phyloP scores from a whole-genome alignment of 2,329 filamentous ascomycete genomes.

The Diplodia seriata region DNA sequence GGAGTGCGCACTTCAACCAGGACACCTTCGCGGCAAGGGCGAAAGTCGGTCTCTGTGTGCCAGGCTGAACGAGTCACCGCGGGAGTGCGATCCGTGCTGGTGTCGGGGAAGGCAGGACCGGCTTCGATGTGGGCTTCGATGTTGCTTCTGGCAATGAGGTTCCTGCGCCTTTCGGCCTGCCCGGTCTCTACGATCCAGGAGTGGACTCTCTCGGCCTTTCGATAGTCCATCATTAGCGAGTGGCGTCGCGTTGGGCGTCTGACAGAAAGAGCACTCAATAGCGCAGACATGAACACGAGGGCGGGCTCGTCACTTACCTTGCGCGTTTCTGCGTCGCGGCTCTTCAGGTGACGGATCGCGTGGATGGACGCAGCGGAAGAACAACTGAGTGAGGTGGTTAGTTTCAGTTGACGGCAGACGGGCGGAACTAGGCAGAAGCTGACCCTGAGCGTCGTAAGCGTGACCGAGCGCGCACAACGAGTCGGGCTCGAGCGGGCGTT shows the following conservation, averaged over 20 bases:
- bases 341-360: background rate
- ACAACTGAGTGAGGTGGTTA: background rate
- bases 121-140: background rate
- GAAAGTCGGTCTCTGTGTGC: background rate
- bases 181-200: background rate
- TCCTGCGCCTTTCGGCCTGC: background rate
- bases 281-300: background rate
- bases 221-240: constrained; percentile 1
- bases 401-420: background rate
- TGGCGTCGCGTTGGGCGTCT: background rate
- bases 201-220: constrained; percentile 1
- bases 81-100: background rate
- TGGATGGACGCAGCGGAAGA: background rate
- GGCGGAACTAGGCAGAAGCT: background rate
- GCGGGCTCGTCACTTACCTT: background rate
- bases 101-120: background rate
- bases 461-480: background rate
- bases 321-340: background rate
- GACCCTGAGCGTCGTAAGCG: background rate
- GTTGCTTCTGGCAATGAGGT: background rate
- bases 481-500: too few relatives aligned
- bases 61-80: background rate
- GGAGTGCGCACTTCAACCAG: background rate
- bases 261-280: background rate
- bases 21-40: background rate